Evolutionary conservation across 1,284 basidiomycete genomes (phyloP).

Genomic region (Pseudozyma thailandica): DNA sequence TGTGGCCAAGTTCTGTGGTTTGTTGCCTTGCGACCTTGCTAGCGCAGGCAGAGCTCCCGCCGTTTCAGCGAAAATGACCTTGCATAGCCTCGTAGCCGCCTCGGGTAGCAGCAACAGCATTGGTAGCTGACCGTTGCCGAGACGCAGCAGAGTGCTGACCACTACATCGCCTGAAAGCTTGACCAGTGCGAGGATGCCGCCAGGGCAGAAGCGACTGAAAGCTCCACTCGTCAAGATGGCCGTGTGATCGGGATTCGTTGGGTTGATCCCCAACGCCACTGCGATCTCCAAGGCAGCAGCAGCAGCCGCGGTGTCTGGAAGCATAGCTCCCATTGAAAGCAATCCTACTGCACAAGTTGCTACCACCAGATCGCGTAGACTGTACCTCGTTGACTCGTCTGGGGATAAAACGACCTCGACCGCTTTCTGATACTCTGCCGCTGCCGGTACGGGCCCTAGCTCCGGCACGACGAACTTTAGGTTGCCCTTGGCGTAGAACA

Average conservation of each 20-base stretch:
- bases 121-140: conserved; percentile 59
- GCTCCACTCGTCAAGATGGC: conserved; percentile 43
- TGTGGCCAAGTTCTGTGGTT: conserved; percentile 13
- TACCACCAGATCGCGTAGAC: conserved; percentile 60
- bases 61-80: conserved; percentile 56
- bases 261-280: conserved; percentile 53
- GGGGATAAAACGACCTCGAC: conserved; percentile 61
- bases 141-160: conserved; percentile 47
- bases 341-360: conserved; percentile 60
- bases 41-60: conserved; percentile 54
- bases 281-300: conserved; percentile 51
- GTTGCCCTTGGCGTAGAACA: conserved; percentile 71
- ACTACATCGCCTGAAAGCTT: conserved; percentile 53
- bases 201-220: conserved; percentile 50
- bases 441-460: conserved; percentile 49
- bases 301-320: conserved; percentile 50
- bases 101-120: conserved; percentile 61
- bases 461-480: conserved; percentile 66
- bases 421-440: conserved; percentile 69
- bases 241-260: conserved; percentile 43
- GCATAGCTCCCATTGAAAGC: conserved; percentile 55
- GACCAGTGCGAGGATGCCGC: conserved; percentile 60
- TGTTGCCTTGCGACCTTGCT: conserved; percentile 5
- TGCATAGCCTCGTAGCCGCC: conserved; percentile 43
- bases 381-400: conserved; percentile 34